These are phyloP conservation scores for Daldinia sp. DNA, from an alignment of 2,329 filamentous ascomycete species.

Conservation along the genomic window DNA sequence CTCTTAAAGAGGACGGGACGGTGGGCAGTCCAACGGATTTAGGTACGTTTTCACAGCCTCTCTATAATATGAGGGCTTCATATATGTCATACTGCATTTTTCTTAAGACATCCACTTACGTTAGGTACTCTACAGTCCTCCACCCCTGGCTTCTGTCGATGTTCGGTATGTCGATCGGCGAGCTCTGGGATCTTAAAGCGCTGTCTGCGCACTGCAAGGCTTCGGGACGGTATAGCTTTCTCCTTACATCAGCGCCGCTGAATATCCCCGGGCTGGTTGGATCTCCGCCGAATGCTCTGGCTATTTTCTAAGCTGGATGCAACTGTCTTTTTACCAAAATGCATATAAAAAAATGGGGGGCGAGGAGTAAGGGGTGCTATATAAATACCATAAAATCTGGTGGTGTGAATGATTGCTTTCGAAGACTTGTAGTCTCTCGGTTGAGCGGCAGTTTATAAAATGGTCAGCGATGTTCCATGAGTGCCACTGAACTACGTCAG, in stretches of 20 bases:
- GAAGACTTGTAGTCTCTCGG: neutral
- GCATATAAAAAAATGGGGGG: neutral
- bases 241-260: constrained; percentile 70
- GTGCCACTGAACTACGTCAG: too few relatives aligned
- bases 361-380: neutral
- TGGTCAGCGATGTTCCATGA: neutral
- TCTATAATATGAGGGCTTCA: neutral
- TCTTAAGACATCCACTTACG: constrained; percentile 7
- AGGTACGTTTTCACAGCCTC: constrained; percentile 50
- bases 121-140: constrained; percentile 52
- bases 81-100: neutral
- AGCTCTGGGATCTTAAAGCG: constrained; percentile 67
- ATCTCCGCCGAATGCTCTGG: constrained; percentile 63
- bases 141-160: constrained; percentile 63
- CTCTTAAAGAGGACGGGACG: constrained; percentile 58
- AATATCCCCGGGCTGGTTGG: constrained; percentile 67
- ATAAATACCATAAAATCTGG: neutral
- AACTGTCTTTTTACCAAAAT: neutral
- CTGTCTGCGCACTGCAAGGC: constrained; percentile 65
- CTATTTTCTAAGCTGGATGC: constrained; percentile 55
- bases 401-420: neutral
- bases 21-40: constrained; percentile 52
- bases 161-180: constrained; percentile 67
- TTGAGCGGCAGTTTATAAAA: neutral
- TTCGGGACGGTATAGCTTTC: constrained; percentile 68